phyloP scores from a whole-genome alignment of 768 basidiomycete genomes.

The Boletus fagicola region DNA sequence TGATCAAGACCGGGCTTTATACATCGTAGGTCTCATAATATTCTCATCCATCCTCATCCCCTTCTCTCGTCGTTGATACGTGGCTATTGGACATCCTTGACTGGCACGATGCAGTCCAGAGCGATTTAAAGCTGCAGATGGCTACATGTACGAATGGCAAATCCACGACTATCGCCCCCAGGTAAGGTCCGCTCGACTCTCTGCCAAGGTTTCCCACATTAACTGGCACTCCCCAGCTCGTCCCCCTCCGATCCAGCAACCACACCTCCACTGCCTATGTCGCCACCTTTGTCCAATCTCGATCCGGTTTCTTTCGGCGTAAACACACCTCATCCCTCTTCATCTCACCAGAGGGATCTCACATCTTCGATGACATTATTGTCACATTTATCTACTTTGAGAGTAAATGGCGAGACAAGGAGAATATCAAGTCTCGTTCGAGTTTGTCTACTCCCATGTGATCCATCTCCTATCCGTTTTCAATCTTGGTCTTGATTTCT shows the following conservation, averaged over 20 bases:
- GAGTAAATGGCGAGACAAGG: slow-evolving; percentile 28
- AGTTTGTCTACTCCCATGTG: slow-evolving; percentile 3
- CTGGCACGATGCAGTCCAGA: slow-evolving; percentile 20
- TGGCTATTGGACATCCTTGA: neutral
- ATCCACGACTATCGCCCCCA: slow-evolving; percentile 23
- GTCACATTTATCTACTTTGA: slow-evolving; percentile 39
- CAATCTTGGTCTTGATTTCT: neutral
- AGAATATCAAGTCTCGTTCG: slow-evolving; percentile 12
- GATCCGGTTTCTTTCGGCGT: slow-evolving; percentile 12
- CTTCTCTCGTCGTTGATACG: neutral
- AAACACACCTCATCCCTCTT: slow-evolving; percentile 24
- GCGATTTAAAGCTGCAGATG: slow-evolving; percentile 25
- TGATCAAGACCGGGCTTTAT: slow-evolving; percentile 22
- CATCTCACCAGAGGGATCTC: slow-evolving; percentile 28
- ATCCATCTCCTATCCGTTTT: neutral
- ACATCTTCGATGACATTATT: slow-evolving; percentile 36
- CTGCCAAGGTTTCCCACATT: neutral
- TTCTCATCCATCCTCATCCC: neutral
- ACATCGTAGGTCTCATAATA: slow-evolving; percentile 19
- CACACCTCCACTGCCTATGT: slow-evolving; percentile 14
- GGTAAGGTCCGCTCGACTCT: slow-evolving; percentile 7
- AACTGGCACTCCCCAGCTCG: slow-evolving; percentile 17
- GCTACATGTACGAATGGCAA: slow-evolving; percentile 30
- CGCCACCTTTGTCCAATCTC: slow-evolving; percentile 29
- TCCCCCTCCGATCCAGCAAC: slow-evolving; percentile 13